phyloP scores from a whole-genome alignment of 164 flowering plant species.

The Vitis vinifera region ASM3070453v1 NC_081823.1:4937501-4938000 shows the following conservation, averaged over 20 bases:
- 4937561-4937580: slow-evolving; percentile 5
- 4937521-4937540: slow-evolving; percentile 24
- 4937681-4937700: slow-evolving; percentile 9
- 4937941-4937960: slow-evolving; percentile 17
- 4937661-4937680: background rate
- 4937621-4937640: slow-evolving; percentile 12
- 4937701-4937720: slow-evolving; percentile 19
- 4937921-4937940: slow-evolving; percentile 20
- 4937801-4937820: slow-evolving; percentile 21
- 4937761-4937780: slow-evolving; percentile 23
- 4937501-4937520: slow-evolving; percentile 24
- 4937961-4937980: slow-evolving; percentile 14
- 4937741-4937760: slow-evolving; percentile 15
- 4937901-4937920: background rate
- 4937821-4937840: slow-evolving; percentile 25
- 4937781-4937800: slow-evolving; percentile 24
- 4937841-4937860: slow-evolving; percentile 17
- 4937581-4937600: slow-evolving; percentile 17
- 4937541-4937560: slow-evolving; percentile 3
- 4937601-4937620: slow-evolving; percentile 25
- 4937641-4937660: background rate
- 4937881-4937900: background rate
- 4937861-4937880: background rate
- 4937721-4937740: slow-evolving; percentile 12
- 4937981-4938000: slow-evolving; percentile 23